Evolutionary conservation across 2,329 filamentous ascomycete genomes (phyloP), one percentile per base, ranked within the genome.

Genomic region (Pseudopyricularia cyperi): DNA sequence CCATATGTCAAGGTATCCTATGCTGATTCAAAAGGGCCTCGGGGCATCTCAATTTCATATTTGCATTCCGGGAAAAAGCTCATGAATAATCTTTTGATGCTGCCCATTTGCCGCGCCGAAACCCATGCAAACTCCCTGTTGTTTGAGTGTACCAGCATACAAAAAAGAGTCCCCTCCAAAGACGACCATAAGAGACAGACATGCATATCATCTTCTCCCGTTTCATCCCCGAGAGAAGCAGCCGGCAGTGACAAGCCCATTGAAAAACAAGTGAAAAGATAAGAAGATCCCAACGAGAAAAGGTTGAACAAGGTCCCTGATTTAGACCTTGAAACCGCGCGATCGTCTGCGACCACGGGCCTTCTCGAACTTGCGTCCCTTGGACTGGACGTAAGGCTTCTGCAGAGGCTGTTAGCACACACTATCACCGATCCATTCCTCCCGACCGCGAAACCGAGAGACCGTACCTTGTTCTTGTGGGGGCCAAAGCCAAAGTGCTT

Each of bases 241-340:
- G 37, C 37, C 37, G 22, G 37, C 37, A 42, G 37, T 42, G 14
- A 19, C 37, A 42, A 42, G 37, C 37, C 37, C 37, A 42, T 42
- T 42, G 37, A 42, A 49, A 6, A 49, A 49, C 39, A 17, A 44
- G 39, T 24, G 26, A 47, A 42, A 50, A 50, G 26, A 50, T n/a
- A 50, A 30, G 35, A 37, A 50, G 48, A 34, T 30, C 19, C 34
- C 48, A 26, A 42, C n/a, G n/a, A n/a, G n/a, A n/a, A 30, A 42
- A 37, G 39, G 33, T 26, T 26, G 14, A 32, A 26, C 33, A 42
- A 35, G 48, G 33, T 58, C 60, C n/a, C n/a, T n/a, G n/a, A 72
- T 71, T 88, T 95, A 98, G 71, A 98, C 93, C 89, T 98, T 98
- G 90, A 98, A 98, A 82, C 94, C 93, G 69, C 87, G 83, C 67